A percentile compares a stretch with the other conserved stretches of the same genome.
Conservation (phyloP, 768 basidiomycete genomes). For the Podaxis sp. region DNA sequence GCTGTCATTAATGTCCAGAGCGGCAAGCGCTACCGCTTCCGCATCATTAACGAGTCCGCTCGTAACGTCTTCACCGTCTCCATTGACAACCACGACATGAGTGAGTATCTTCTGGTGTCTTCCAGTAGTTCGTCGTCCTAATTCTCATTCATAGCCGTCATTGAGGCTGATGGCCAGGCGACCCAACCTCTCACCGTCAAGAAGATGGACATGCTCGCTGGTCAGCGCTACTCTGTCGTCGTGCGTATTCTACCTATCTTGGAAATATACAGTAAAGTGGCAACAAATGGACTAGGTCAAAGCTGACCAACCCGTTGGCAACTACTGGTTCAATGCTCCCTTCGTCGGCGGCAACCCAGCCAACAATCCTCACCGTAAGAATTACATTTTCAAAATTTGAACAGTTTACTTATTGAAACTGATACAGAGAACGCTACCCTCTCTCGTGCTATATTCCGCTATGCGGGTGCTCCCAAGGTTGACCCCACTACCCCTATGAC, state of each 20-base stretch:
- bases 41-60: slow-evolving; percentile 46
- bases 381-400: not conserved
- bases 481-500: slow-evolving; percentile 27
- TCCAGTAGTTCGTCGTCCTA: not conserved
- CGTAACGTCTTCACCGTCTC: slow-evolving; percentile 35
- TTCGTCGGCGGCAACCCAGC: slow-evolving; percentile 27
- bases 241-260: not conserved
- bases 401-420: no score
- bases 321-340: slow-evolving; percentile 42
- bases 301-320: slow-evolving; percentile 39
- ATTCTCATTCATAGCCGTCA: slow-evolving; percentile 21
- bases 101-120: slow-evolving; percentile 13
- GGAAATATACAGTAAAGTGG: not conserved
- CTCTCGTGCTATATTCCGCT: slow-evolving; percentile 32
- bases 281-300: slow-evolving; percentile 16
- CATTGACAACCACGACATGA: slow-evolving; percentile 27
- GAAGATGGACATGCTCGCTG: slow-evolving; percentile 36
- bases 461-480: slow-evolving; percentile 27
- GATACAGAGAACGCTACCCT: slow-evolving; percentile 14
- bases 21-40: slow-evolving; percentile 49
- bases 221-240: slow-evolving; percentile 46
- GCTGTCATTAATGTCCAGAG: slow-evolving; percentile 35
- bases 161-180: slow-evolving; percentile 35
- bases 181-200: slow-evolving; percentile 29
- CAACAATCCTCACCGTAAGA: slow-evolving; percentile 26